Evolutionary conservation across 768 basidiomycete species (phyloP), one percentile per base, ranked within the genome.

Genomic region (Lyophyllum semitale): DNA sequence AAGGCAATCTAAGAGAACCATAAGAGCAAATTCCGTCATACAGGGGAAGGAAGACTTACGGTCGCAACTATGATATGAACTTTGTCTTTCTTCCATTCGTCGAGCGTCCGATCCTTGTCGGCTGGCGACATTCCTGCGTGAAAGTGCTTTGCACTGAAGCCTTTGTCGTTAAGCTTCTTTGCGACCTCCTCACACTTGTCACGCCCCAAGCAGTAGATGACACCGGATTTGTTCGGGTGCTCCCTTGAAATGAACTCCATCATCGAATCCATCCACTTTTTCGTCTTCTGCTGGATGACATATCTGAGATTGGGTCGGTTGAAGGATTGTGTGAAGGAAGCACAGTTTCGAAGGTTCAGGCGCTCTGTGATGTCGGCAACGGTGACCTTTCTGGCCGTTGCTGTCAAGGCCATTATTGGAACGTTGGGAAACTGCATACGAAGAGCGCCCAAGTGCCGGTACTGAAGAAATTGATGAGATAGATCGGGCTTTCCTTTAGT

Each of bases 351-450:
- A 54, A 98, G 81, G 23, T 81, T 73, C 8, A 98, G 83, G 12
- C 83, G 84, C 17, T 75, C 68, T 50, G 88, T 81, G 64, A 99
- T 91, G 70, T 98, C 95, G 20, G 83, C 77, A 42, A 89, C 80
- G 0, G 89, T 88, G 50, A 85, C 78, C 37, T 80, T 75, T 65
- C 92, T 93, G 3, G 96, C 97, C 0, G 96, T 99, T 7, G 95
- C 97, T 0, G 97, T 99, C 43, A 98, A 79, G 0, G 97, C 97
- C 84, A 98, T 97, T 63, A 98, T 89, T 0, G 97, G 96, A 0
- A 94, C 80, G 7, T 79, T 69, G 0, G 92, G 91, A 73, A 84
- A 98, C 15, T 83, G 82, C 13, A 80, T 74, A 42, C 95, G 88
- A 32, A 98, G 79, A 29, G 76, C 69, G 13, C 82, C 82, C 35